Percentiles rank a stretch among this genome's conserved stretches.
phyloP scores from a whole-genome alignment of 2,329 filamentous ascomycete genomes.

The Diaporthe nobilis region DNA sequence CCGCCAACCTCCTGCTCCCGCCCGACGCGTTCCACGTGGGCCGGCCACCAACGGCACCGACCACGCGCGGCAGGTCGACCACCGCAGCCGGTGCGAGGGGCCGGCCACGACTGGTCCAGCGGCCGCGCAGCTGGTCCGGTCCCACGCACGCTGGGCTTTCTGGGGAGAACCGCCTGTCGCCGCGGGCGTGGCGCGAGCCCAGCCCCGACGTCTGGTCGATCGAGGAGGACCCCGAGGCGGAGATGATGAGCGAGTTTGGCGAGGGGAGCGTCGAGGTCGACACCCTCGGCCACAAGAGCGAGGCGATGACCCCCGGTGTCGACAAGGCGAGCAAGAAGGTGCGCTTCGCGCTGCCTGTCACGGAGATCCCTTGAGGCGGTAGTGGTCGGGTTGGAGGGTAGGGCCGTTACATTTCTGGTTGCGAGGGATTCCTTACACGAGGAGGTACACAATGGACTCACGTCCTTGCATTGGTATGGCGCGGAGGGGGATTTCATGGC shows the following conservation, averaged over 20 bases:
- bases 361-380: conserved; percentile 45
- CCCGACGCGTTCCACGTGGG: conserved; percentile 37
- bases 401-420: neutral
- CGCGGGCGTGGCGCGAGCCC: conserved; percentile 68
- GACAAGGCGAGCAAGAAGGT: conserved; percentile 69
- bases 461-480: conserved; percentile 31
- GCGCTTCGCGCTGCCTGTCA: conserved; percentile 65
- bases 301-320: conserved; percentile 51
- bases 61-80: conserved; percentile 47
- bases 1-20: conserved; percentile 52
- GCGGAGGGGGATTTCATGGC: neutral
- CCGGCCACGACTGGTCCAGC: conserved; percentile 49
- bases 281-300: conserved; percentile 47
- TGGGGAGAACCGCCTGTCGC: conserved; percentile 52
- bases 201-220: conserved; percentile 74
- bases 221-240: conserved; percentile 71
- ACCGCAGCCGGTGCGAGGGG: conserved; percentile 50
- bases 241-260: conserved; percentile 59
- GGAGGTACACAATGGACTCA: conserved; percentile 8
- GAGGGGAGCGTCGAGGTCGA: conserved; percentile 47
- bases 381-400: neutral
- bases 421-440: neutral
- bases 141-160: neutral
- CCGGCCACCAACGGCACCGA: conserved; percentile 31
- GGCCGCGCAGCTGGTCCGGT: conserved; percentile 48